Evolutionary conservation across 2,329 filamentous ascomycete species (phyloP), one percentile per base, ranked within the genome.

Genomic region (Calonectria leucothoes): DNA sequence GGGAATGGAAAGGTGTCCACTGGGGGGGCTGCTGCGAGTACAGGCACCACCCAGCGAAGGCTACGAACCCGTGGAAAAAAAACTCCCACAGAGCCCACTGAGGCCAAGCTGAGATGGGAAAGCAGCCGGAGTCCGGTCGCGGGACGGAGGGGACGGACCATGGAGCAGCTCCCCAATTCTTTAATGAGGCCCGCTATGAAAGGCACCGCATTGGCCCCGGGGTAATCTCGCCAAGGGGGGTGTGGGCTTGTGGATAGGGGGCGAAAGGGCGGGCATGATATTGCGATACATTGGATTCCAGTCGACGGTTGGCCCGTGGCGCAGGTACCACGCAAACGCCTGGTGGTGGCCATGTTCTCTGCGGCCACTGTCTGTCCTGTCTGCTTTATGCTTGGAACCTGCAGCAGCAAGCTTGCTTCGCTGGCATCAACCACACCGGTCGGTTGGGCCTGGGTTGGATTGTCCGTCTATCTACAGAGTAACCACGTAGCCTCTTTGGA

Each of bases 171-270:
- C 48, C 69, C 59, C 66, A 55, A 66, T 74, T 65, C 69, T 80
- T 76, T 78, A 76, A 77, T 80, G 74, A 79, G 78, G 79, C 78
- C 78, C 78, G 78, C 77, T 74, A 74, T 73, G 57, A 48, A 77
- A 66, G 64, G 63, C 73, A 77, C 73, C 75, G 77, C 77, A 80
- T 76, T 78, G 77, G 70, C 71, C 74, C 76, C 77, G 75, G 77
- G 74, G 77, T 79, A 80, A 80, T 80, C 74, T 80, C 78, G 75
- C 68, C 77, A 80, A 74, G 75, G 74, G 72, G 69, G 69, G 45
- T 65, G 63, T 61, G 48, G 63, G 55, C 69, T 69, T 61, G 73
- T 70, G 67, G 67, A 37, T 61, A 61, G 66, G 35, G 42, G 51
- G 57, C 57, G 59, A 59, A 42, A 72, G 61, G 52, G 49, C 59